Evolutionary conservation across 1,139 yeast genomes (phyloP), one percentile per base, ranked within the genome.

Genomic region (Oligophagozyma castellii): DNA sequence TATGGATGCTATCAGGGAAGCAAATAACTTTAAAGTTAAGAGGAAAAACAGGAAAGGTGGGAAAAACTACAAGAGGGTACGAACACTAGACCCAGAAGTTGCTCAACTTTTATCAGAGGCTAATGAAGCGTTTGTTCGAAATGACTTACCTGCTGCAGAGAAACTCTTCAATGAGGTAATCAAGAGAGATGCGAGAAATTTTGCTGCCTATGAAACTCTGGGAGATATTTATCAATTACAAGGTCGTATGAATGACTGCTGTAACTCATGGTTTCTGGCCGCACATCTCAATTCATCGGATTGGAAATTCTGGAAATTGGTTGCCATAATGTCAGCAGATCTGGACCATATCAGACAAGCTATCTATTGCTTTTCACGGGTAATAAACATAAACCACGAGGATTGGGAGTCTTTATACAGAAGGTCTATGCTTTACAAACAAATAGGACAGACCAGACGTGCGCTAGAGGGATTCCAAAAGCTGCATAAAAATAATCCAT

Each of bases 241-340:
- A 35, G 83, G 79, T 0, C 67, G 77, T 30, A 52, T 67, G 29
- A 70, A 73, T 39, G 75, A 75, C 43, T 80, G 94, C 37, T 74
- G 93, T 46, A 70, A 71, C 34, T 74, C 81, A 21, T 79, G 93
- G 80, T 64, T 81, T 33, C 56, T 78, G 22, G 95, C 93, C 1
- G 94, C 94, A 1, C 83, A 75, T 47, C 61, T 80, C 16, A 79
- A 77, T 42, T 75, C 83, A 3, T 67, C 74, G 53, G 92, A 81
- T 53, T 68, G 70, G 35, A 77, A 71, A 16, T 76, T 83, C 38
- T 89, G 96, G 96, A 71, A 73, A 19, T 71, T 67, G 27, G 83
- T 83, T 19, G 96, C 93, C 0, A 79, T 73, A 32, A 55, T 81
- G 34, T 75, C 93, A 33, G 61, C 63, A 4, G 77, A 76, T 25